Base-by-base conservation (phyloP, 2,329 filamentous ascomycete species). In the Orbilia blumenaviensis region DNA sequence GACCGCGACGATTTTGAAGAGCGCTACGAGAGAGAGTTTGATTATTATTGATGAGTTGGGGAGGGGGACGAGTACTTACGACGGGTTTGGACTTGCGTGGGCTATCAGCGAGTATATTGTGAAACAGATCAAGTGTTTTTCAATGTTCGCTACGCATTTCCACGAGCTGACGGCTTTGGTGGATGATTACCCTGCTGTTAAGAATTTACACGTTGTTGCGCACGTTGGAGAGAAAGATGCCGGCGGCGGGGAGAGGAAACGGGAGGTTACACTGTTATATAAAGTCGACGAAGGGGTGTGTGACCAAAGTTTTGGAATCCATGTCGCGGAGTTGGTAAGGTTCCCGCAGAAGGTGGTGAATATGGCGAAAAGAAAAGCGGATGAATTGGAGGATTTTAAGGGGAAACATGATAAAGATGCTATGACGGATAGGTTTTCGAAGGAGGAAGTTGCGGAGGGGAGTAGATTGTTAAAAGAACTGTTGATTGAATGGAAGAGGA, bases 1-100 rank as follows among this genome's bases (percentile, higher is more conserved):
- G 83, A 99, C 95, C 0, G 93, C 95, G 79, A 98, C 98, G 82
- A 99, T 99, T 78, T 89, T 99, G 81, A 98, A 98, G 84, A 96
- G 93, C 0, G 95, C 95, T 1, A 99, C 95, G 0, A 89, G 91
- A 32, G 95, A 99, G 82, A 97, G 93, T 3, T 88, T 99, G 63
- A 98, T 99, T 84, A 98, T 99, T 83, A 97, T 99, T 80, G 96
- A 99, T 83, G 95, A 99, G 83, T 89, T 99, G 1, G 95, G 95
- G 58, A 92, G 95, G 76, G 95, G 95, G 69, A 99, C 95, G 0
- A 97, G 93, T 77, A 99, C 96, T 0, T 99, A 99, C 82, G 96
- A 99, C 82, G 95, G 95, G 7, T 99, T 99, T 80, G 95, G 96
- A 38, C 88, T 99, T n/a, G 95, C 96, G 0, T 99, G 95, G 95